Conservation (phyloP, 1,139 yeast genomes). For the Kurtzmaniella quercitrusa region DNA sequence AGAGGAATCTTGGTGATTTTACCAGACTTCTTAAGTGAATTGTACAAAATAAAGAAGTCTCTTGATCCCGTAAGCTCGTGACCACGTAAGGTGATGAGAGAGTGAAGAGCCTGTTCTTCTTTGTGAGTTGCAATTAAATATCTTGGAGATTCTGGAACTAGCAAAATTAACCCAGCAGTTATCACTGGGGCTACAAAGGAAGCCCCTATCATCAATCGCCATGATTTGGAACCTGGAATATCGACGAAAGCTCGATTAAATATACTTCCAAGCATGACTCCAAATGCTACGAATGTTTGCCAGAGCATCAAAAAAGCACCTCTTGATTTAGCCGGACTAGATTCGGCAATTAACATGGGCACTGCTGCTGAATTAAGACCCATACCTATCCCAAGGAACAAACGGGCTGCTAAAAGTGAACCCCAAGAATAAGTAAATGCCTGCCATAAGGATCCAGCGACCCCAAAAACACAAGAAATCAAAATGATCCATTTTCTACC, state of each 20-base stretch:
- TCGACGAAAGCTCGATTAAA: slow-evolving; percentile 32
- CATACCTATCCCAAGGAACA: slow-evolving; percentile 30
- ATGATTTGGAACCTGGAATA: slow-evolving; percentile 32
- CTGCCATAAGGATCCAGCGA: slow-evolving; percentile 18
- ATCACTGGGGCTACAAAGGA: slow-evolving; percentile 25
- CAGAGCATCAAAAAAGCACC: slow-evolving; percentile 30
- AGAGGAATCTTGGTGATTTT: slow-evolving; percentile 4
- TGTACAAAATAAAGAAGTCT: slow-evolving; percentile 6
- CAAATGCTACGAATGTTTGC: slow-evolving; percentile 35
- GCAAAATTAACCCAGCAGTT: slow-evolving; percentile 9
- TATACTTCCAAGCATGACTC: slow-evolving; percentile 30
- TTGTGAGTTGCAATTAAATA: slow-evolving; percentile 4
- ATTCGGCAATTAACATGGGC: slow-evolving; percentile 18
- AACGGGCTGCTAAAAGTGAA: slow-evolving; percentile 16
- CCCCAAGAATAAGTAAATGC: slow-evolving; percentile 16
- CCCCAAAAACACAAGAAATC: slow-evolving; percentile 16
- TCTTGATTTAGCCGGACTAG: slow-evolving; percentile 16
- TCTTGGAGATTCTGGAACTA: slow-evolving; percentile 11
- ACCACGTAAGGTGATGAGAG: slow-evolving; percentile 4
- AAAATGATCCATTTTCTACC: slow-evolving; percentile 19
- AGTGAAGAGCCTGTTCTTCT: slow-evolving; percentile 4
- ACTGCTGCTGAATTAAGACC: slow-evolving; percentile 27
- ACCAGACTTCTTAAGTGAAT: slow-evolving; percentile 3
- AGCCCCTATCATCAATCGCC: slow-evolving; percentile 35
- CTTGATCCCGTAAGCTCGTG: slow-evolving; percentile 4